Evolutionary conservation across 2,329 filamentous ascomycete genomes (phyloP), one percentile per base, ranked within the genome.

Genomic region (Botrytis tulipae): DNA sequence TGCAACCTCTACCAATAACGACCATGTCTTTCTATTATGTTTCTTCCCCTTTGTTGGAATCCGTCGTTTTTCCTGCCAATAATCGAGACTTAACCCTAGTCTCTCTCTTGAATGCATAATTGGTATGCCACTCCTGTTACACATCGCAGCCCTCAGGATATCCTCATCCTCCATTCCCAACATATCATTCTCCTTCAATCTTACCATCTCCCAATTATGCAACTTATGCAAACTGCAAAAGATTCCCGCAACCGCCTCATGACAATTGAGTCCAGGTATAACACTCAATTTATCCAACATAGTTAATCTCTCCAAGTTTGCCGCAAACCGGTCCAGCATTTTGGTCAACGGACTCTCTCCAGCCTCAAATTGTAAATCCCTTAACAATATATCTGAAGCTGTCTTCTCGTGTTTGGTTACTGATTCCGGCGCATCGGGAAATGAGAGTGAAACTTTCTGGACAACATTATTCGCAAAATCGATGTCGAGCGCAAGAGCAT

Each of bases 161-260:
- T 75, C 75, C n/a, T 85, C 82, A 44, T 87, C 85, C 2, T 84
- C 81, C 77, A 85, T 86, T 32, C 80, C 82, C n/a, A 78, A 78
- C 77, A 85, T 82, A 2, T 82, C 81, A 2, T 84, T 82, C 73
- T 86, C 84, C 16, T 86, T 85, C 44, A 90, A 81, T 75, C 85
- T 87, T 73, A 87, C 85, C 74, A 91, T 83, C 79, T 96, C 93
- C 85, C 92, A 92, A 63, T 89, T 85, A 78, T 92, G 89, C n/a
- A 97, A 83, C 77, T 86, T 90, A 74, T 87, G 85, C 74, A 96
- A 83, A 78, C 92, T 93, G 73, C 87, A 87, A 80, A 91, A 93
- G 9, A 97, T 85, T 4, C 92, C 92, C 6, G 89, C 89, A 62
- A 95, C 85, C 0, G 93, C 93, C 80, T 94, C 92, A 80, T 93